Conservation (phyloP, 2,329 filamentous ascomycete genomes). For the Pseudogymnoascus sp. region DNA sequence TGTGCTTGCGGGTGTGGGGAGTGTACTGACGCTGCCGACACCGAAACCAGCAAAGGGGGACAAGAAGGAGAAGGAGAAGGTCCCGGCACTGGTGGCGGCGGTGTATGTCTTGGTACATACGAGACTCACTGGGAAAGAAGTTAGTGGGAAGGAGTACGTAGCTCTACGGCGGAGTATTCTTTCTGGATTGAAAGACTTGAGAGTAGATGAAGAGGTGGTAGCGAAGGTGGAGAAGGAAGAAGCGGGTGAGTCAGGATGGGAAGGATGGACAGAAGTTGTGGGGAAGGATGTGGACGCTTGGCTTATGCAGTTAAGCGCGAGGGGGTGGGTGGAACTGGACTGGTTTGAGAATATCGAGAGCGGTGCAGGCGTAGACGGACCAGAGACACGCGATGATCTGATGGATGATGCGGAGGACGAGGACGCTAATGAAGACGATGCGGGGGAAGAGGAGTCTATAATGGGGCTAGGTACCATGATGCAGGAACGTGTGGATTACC, state of each 20-base stretch:
- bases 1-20: conserved; percentile 65
- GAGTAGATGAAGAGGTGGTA: conserved; percentile 32
- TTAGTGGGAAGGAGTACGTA: conserved; percentile 36
- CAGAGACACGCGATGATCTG: conserved; percentile 10
- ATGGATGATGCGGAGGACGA: conserved; percentile 23
- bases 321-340: conserved; percentile 40
- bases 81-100: conserved; percentile 49
- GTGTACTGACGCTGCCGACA: conserved; percentile 28
- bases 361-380: conserved; percentile 17
- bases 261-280: conserved; percentile 42
- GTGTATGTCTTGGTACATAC: conserved; percentile 53
- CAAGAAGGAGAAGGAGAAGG: conserved; percentile 37
- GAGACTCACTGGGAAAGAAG: conserved; percentile 33
- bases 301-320: conserved; percentile 44
- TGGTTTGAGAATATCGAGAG: conserved; percentile 53
- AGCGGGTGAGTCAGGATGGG: conserved; percentile 42
- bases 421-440: conserved; percentile 26
- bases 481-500: conserved; percentile 63
- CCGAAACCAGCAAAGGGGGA: conserved; percentile 13
- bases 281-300: conserved; percentile 53
- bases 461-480: conserved; percentile 52
- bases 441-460: conserved; percentile 23
- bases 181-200: conserved; percentile 32
- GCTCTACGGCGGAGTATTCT: conserved; percentile 40
- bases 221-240: conserved; percentile 37